These are phyloP conservation scores for Kurtzmaniella natalensis DNA, from an alignment of 1,139 yeast species.

Conservation along the genomic window DNA sequence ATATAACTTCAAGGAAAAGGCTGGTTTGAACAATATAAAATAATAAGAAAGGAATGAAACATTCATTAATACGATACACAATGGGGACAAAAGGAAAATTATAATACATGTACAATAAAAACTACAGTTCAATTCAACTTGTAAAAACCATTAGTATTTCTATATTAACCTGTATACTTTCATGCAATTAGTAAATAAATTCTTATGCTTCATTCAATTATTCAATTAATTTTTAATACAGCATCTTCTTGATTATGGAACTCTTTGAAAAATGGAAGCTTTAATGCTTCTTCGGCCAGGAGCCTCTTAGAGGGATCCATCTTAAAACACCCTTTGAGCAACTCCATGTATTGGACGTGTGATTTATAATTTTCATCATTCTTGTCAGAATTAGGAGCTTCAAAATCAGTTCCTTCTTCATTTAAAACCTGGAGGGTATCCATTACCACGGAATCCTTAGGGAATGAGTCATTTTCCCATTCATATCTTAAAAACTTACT, in stretches of 20 bases:
- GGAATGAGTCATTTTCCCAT: slow-evolving; percentile 31
- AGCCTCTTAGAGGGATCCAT: slow-evolving; percentile 54
- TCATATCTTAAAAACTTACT: slow-evolving; percentile 30
- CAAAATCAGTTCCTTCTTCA: slow-evolving; percentile 22
- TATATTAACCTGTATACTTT: too few species aligned
- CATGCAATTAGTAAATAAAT: too few species aligned
- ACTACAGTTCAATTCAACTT: background rate
- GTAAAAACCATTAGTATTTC: too few species aligned
- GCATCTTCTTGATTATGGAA: slow-evolving; percentile 34
- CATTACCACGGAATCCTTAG: slow-evolving; percentile 33
- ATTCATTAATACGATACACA: too few species aligned
- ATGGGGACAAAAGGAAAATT: too few species aligned
- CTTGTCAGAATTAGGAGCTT: slow-evolving; percentile 15
- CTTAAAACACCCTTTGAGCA: slow-evolving; percentile 50
- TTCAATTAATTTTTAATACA: too few species aligned
- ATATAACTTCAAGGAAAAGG: too few species aligned
- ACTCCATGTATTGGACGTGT: slow-evolving; percentile 45
- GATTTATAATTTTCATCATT: slow-evolving; percentile 29
- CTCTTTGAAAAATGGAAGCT: slow-evolving; percentile 51
- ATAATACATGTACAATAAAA: too few species aligned
- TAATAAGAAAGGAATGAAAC: too few species aligned
- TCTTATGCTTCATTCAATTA: too few species aligned
- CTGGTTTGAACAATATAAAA: too few species aligned
- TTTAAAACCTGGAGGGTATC: slow-evolving; percentile 34
- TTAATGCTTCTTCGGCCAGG: slow-evolving; percentile 53